A percentile compares a stretch with the other conserved stretches of the same genome.
Conservation (phyloP, 208 protist genomes). For the Jaenimonas drosophilae region DNA sequence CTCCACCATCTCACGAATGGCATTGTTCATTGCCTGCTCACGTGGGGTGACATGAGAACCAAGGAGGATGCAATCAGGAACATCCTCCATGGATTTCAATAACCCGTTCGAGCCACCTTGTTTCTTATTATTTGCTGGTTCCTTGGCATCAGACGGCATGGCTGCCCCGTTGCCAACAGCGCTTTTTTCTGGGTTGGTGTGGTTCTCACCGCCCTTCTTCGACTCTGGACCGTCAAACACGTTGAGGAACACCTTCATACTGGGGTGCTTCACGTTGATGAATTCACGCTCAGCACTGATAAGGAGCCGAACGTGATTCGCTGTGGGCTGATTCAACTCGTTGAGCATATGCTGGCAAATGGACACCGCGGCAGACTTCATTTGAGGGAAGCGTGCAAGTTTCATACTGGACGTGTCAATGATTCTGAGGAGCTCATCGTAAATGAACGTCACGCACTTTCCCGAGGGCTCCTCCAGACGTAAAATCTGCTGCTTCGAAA, state of each 20-base stretch:
- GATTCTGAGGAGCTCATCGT: slow-evolving; percentile 95
- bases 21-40: slow-evolving; percentile 75
- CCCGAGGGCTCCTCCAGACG: slow-evolving; percentile 92
- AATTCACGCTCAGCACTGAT: slow-evolving; percentile 94
- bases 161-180: too few relatives aligned
- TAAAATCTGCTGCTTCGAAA: slow-evolving; percentile 92
- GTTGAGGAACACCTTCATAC: slow-evolving; percentile 23
- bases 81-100: slow-evolving; percentile 58
- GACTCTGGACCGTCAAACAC: not conserved
- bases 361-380: slow-evolving; percentile 79
- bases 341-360: slow-evolving; percentile 82
- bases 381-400: slow-evolving; percentile 84
- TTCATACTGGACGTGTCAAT: slow-evolving; percentile 61
- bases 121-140: slow-evolving; percentile 5
- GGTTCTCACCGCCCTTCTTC: slow-evolving; percentile 2
- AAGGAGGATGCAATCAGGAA: slow-evolving; percentile 71
- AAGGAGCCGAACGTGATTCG: slow-evolving; percentile 87
- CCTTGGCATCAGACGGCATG: too few relatives aligned
- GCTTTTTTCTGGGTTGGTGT: not conserved
- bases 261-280: slow-evolving; percentile 94
- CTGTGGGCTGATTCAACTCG: slow-evolving; percentile 71
- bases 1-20: slow-evolving; percentile 85
- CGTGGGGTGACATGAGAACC: slow-evolving; percentile 57
- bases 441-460: slow-evolving; percentile 94
- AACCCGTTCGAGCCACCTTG: slow-evolving; percentile 21